Conservation (phyloP, 495 filamentous ascomycete species). For the Penicillium macrosclerotiorum region DNA sequence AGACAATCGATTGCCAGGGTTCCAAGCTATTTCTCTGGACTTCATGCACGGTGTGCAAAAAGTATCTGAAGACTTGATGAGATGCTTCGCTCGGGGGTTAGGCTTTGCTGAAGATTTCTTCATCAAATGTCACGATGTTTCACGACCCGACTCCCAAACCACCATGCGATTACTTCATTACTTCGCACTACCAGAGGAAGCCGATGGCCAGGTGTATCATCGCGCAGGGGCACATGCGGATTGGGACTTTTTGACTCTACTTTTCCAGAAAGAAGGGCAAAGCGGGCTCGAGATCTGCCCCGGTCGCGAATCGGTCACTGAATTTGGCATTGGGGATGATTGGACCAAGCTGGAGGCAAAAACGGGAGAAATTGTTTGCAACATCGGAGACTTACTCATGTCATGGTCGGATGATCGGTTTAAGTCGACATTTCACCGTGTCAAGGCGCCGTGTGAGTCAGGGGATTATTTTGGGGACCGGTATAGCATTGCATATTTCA, state of each 20-base stretch:
- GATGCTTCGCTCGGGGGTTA: constrained; percentile 57
- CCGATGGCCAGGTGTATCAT: constrained; percentile 49
- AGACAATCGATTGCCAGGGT: constrained; percentile 48
- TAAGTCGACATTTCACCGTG: constrained; percentile 63
- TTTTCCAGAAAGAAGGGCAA: constrained; percentile 65
- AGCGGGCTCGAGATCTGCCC: constrained; percentile 66
- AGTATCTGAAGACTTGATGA: constrained; percentile 56
- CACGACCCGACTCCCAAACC: constrained; percentile 49
- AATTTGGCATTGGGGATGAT: constrained; percentile 56
- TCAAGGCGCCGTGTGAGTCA: constrained; percentile 53
- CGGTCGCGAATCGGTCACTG: constrained; percentile 58
- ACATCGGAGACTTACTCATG: constrained; percentile 69
- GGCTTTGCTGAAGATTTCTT: constrained; percentile 58
- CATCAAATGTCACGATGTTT: constrained; percentile 51
- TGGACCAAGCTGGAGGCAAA: constrained; percentile 62
- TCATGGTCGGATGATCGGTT: constrained; percentile 68
- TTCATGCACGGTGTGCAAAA: constrained; percentile 56
- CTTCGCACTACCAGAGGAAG: constrained; percentile 39
- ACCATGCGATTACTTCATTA: constrained; percentile 62
- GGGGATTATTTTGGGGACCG: constrained; percentile 57
- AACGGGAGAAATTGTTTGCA: constrained; percentile 61
- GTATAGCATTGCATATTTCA: constrained; percentile 67
- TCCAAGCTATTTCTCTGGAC: constrained; percentile 34
- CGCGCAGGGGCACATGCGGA: constrained; percentile 65
- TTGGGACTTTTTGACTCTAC: constrained; percentile 61